Conservation (phyloP, 2,329 filamentous ascomycete species). For the Sporothrix mexicana region DNA sequence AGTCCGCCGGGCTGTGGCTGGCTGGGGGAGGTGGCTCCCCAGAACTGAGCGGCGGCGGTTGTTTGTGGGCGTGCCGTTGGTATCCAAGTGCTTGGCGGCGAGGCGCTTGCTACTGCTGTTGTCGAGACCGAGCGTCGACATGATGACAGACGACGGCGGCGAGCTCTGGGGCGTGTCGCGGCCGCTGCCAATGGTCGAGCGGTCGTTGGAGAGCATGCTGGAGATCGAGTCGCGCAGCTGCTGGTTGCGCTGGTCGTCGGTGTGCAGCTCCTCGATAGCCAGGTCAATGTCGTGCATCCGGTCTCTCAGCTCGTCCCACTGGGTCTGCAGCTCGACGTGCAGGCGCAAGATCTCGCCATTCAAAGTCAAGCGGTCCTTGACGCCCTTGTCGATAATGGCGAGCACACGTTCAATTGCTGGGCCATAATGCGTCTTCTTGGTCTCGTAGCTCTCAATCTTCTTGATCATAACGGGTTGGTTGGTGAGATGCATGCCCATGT, state of each 20-base stretch:
- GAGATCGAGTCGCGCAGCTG: conserved; percentile 91
- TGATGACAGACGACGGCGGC: conserved; percentile 66
- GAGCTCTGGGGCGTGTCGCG: conserved; percentile 74
- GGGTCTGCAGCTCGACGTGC: conserved; percentile 82
- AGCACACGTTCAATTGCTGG: conserved; percentile 91
- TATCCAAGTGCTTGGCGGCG: conserved; percentile 32
- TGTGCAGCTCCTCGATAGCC: conserved; percentile 73
- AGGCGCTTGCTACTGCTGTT: conserved; percentile 50
- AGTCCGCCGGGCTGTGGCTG: conserved; percentile 51
- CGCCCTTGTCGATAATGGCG: conserved; percentile 92
- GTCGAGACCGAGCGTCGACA: conserved; percentile 59
- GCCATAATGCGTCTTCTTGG: conserved; percentile 92
- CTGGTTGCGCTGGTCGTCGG: conserved; percentile 64
- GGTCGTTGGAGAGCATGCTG: conserved; percentile 84
- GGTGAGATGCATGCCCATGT: conserved; percentile 74
- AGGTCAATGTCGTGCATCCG: conserved; percentile 79
- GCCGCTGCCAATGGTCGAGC: conserved; percentile 71
- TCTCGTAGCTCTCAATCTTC: conserved; percentile 91
- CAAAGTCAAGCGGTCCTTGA: conserved; percentile 91
- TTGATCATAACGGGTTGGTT: conserved; percentile 74
- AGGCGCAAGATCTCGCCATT: conserved; percentile 93
- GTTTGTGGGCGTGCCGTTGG: conserved; percentile 47
- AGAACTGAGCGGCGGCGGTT: conserved; percentile 54
- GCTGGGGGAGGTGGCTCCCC: conserved; percentile 54
- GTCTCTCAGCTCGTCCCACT: conserved; percentile 76